Conservation (phyloP, 2,329 filamentous ascomycete genomes). For the Eurotiales sp. region DNA sequence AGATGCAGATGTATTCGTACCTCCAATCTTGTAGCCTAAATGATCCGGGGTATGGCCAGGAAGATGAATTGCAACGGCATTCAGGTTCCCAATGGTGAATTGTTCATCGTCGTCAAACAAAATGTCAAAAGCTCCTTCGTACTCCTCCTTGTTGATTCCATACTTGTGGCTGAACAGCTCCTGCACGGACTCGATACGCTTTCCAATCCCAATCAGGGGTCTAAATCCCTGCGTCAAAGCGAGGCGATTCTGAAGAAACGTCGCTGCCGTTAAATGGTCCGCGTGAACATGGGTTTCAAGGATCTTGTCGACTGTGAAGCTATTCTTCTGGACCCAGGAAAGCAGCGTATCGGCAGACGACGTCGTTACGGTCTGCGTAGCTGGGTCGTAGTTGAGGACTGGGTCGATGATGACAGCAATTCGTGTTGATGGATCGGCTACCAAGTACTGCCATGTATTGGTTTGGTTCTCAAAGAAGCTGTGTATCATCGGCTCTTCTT, state of each 20-base stretch:
- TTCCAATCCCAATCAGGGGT: conserved; percentile 55
- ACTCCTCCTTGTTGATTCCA: conserved; percentile 23
- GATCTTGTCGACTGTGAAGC: conserved; percentile 50
- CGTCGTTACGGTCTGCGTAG: conserved; percentile 46
- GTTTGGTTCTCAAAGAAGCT: conserved; percentile 40
- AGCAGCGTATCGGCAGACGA: conserved; percentile 52
- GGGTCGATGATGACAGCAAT: conserved; percentile 59
- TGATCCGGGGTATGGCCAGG: conserved; percentile 64
- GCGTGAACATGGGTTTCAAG: conserved; percentile 62
- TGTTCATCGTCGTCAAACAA: conserved; percentile 55
- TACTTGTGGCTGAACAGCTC: conserved; percentile 39
- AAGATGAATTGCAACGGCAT: conserved; percentile 52
- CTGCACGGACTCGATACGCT: conserved; percentile 55
- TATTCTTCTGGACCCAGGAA: conserved; percentile 37
- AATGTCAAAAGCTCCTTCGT: conserved; percentile 25
- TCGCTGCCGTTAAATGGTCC: conserved; percentile 58
- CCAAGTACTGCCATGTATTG: conserved; percentile 30
- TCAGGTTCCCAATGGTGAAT: conserved; percentile 51
- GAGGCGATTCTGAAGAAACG: conserved; percentile 53
- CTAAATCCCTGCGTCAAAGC: conserved; percentile 28
- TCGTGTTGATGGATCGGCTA: conserved; percentile 51
- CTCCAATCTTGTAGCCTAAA: conserved; percentile 57
- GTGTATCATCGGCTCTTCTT: conserved; percentile 19
- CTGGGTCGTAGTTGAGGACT: conserved; percentile 56
- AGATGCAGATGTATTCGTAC: conserved; percentile 16